Conservation (phyloP, 2,329 filamentous ascomycete species). For the Hirsutella rhossiliensis region DNA sequence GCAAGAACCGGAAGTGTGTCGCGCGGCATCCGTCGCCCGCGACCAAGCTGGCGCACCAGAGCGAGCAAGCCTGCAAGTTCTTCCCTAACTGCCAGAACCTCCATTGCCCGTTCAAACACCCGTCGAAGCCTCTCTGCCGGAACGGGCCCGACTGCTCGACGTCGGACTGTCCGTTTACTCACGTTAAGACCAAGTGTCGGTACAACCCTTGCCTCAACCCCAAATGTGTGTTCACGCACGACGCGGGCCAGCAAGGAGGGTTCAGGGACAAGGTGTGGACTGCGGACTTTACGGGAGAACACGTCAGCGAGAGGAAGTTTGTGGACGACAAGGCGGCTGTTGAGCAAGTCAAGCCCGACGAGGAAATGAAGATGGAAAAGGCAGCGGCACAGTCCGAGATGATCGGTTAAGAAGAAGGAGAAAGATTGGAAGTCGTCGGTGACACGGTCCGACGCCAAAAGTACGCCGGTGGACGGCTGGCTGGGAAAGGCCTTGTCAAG, state of each 20-base stretch:
- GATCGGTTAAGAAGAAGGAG: slow-evolving; percentile 12
- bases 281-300: slow-evolving; percentile 42
- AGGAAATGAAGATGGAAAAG: slow-evolving; percentile 24
- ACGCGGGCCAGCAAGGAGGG: slow-evolving; percentile 74
- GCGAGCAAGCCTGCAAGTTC: slow-evolving; percentile 80
- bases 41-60: slow-evolving; percentile 63
- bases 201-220: slow-evolving; percentile 87
- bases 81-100: slow-evolving; percentile 86
- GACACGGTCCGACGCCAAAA: background rate
- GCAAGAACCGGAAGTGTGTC: slow-evolving; percentile 92
- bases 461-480: too few relatives aligned
- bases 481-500: too few relatives aligned
- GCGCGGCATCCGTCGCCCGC: slow-evolving; percentile 88
- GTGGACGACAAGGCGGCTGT: slow-evolving; percentile 56
- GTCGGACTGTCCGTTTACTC: slow-evolving; percentile 78
- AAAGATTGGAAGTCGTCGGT: background rate
- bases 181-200: slow-evolving; percentile 73
- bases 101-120: slow-evolving; percentile 80
- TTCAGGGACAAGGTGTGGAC: slow-evolving; percentile 91
- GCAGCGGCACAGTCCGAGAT: slow-evolving; percentile 25
- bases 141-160: slow-evolving; percentile 83
- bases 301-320: slow-evolving; percentile 84
- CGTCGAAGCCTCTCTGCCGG: slow-evolving; percentile 72
- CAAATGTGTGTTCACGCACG: slow-evolving; percentile 81
- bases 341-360: slow-evolving; percentile 57